Conservation (phyloP, 306 rosid genomes). For the Lagenaria siceraria region DNA sequence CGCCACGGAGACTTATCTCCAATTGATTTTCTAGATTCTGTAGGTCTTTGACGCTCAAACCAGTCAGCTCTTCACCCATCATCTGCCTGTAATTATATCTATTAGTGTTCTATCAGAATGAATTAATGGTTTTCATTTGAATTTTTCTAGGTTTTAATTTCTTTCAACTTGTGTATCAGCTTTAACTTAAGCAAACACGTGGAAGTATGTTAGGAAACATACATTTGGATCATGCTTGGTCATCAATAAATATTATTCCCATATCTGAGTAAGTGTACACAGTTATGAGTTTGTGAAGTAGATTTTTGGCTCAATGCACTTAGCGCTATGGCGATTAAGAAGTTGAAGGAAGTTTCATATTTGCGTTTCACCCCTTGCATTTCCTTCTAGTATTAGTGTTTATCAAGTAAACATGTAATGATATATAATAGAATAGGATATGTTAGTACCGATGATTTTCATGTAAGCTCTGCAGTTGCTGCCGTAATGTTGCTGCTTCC, state of each 20-base stretch:
- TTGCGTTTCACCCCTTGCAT: not conserved
- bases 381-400: not conserved
- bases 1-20: constrained; percentile 68
- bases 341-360: not conserved
- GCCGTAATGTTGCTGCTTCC: constrained; percentile 62
- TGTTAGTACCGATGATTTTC: constrained; percentile 48
- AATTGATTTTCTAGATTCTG: constrained; percentile 62
- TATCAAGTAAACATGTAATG: not conserved
- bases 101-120: not conserved
- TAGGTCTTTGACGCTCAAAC: constrained; percentile 52
- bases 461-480: constrained; percentile 62
- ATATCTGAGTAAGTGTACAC: not conserved
- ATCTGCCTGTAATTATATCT: constrained; percentile 42
- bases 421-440: not conserved
- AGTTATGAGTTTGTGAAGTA: not conserved
- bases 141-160: not conserved
- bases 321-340: not conserved
- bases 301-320: not conserved
- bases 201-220: not conserved
- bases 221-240: not conserved
- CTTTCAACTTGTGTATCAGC: not conserved
- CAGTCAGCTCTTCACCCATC: constrained; percentile 87
- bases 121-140: not conserved
- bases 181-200: not conserved
- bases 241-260: not conserved